Conservation (phyloP, 345 rosid genomes). For the Ailanthus altissimus region DNA sequence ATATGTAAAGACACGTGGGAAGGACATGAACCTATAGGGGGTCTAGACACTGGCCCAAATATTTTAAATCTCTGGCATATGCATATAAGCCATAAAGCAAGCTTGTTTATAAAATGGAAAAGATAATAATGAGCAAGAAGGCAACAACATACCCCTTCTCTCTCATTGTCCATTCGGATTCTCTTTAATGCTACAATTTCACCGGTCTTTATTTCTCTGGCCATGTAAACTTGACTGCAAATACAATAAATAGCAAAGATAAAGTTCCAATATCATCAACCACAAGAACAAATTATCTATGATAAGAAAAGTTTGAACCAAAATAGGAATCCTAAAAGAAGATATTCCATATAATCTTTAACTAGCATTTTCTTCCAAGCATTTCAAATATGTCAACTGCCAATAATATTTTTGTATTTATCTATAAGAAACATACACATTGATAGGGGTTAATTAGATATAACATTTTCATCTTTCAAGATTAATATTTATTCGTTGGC, state of each 20-base stretch:
- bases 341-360: not conserved
- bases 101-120: not conserved
- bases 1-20: not conserved
- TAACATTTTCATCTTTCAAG: too few species aligned
- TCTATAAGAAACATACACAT: not conserved
- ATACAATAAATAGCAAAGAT: not conserved
- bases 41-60: not conserved
- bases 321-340: not conserved
- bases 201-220: conserved; percentile 75
- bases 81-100: not conserved
- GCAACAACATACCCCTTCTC: conserved; percentile 75
- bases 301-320: not conserved
- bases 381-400: not conserved
- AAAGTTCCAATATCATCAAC: not conserved
- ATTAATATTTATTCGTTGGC: too few species aligned
- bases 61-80: not conserved
- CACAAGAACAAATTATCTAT: not conserved
- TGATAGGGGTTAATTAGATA: too few species aligned
- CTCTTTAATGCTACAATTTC: conserved; percentile 94
- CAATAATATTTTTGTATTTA: not conserved
- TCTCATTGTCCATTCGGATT: conserved; percentile 96
- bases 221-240: conserved; percentile 96
- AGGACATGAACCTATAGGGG: not conserved
- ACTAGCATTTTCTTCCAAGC: not conserved
- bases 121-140: not conserved